Evolutionary conservation across 371 early-diverging fungal species (phyloP).

Genomic region (Lichtheimia ramosa): DNA sequence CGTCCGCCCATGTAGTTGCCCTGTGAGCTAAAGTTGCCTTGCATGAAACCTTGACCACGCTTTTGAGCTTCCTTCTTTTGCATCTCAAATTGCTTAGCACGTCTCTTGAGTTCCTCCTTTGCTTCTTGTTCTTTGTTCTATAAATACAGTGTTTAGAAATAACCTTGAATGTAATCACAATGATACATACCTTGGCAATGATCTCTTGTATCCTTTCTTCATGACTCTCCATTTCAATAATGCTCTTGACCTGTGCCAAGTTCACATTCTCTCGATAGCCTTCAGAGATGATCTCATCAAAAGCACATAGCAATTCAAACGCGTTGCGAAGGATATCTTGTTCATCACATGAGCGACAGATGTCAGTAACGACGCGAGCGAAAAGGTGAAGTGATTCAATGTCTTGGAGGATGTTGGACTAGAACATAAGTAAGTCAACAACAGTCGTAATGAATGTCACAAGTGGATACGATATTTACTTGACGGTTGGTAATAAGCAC

Average conservation of each 20-base stretch:
- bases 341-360: constrained; percentile 84
- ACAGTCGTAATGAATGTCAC: not conserved
- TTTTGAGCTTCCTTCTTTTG: constrained; percentile 85
- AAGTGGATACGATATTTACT: constrained; percentile 14
- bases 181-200: constrained; percentile 73
- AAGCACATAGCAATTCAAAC: constrained; percentile 89
- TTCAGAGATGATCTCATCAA: constrained; percentile 94
- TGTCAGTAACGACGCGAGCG: constrained; percentile 89
- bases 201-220: constrained; percentile 96
- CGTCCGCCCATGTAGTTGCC: constrained; percentile 45
- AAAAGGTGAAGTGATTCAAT: constrained; percentile 92
- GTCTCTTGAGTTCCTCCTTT: constrained; percentile 90
- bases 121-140: constrained; percentile 97
- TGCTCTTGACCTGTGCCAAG: constrained; percentile 85
- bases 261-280: constrained; percentile 87
- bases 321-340: constrained; percentile 73
- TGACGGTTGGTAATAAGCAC: constrained; percentile 86
- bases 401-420: constrained; percentile 89
- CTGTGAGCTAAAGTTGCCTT: constrained; percentile 46
- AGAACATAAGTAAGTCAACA: not conserved
- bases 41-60: constrained; percentile 64
- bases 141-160: not conserved
- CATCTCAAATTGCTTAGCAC: constrained; percentile 89
- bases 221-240: constrained; percentile 95
- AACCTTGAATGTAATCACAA: constrained; percentile 29